Evolutionary conservation across 768 basidiomycete genomes (phyloP).

Genomic region (Suillus discolor): DNA sequence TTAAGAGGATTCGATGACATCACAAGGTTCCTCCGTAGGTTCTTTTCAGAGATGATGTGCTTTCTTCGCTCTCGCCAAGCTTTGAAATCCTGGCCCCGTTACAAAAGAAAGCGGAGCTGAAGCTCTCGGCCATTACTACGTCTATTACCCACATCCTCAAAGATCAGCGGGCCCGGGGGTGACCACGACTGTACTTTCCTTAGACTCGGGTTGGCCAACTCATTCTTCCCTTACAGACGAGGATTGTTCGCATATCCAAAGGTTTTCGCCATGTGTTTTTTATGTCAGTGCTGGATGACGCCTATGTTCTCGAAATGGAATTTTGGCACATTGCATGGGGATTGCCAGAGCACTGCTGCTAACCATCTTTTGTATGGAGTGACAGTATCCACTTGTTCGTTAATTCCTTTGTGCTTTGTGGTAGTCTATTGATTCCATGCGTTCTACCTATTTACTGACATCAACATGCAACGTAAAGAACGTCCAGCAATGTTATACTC

Average conservation of each 20-base stretch:
- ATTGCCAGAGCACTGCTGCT: slow-evolving; percentile 19
- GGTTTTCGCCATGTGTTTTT: neutral
- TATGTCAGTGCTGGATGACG: neutral
- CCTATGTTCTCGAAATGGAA: neutral
- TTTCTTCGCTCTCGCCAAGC: neutral
- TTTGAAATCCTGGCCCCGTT: neutral
- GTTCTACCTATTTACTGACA: neutral
- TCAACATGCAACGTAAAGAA: neutral
- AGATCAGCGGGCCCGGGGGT: neutral
- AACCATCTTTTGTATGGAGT: neutral
- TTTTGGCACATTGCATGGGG: neutral
- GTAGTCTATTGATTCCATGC: neutral
- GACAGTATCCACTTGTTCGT: neutral
- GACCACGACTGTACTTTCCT: neutral
- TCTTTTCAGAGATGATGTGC: neutral
- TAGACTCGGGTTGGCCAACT: neutral
- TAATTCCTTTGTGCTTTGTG: neutral
- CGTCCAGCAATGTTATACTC: neutral
- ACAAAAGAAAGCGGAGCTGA: neutral
- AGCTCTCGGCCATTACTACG: neutral
- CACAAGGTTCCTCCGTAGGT: neutral
- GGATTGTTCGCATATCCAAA: neutral
- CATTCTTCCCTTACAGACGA: neutral
- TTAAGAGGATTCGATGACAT: slow-evolving; percentile 1
- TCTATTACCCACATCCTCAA: neutral